A percentile compares a stretch with the other conserved stretches of the same genome.
Conservation (phyloP, 2,329 filamentous ascomycete genomes). For the Gnomoniopsis smithogilvyi region DNA sequence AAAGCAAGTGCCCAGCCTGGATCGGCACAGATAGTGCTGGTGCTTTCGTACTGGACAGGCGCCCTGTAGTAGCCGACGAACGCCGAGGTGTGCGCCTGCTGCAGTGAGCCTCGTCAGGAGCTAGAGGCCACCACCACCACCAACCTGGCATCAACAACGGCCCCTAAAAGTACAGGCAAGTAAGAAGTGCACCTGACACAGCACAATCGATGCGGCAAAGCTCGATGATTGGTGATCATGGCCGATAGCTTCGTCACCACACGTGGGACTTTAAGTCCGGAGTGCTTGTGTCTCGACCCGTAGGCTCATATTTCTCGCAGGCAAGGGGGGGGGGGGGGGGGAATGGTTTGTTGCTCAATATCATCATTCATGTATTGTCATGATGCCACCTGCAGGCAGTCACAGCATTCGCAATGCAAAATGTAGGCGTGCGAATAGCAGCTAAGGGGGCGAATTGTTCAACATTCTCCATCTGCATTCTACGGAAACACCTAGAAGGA, state of each 20-base stretch:
- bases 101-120: not conserved
- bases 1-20: not conserved
- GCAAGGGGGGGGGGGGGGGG: too few relatives aligned
- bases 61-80: too few relatives aligned
- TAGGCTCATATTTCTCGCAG: too few relatives aligned
- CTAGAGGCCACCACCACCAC: too few relatives aligned
- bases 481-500: too few relatives aligned
- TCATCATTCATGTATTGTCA: too few relatives aligned
- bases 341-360: too few relatives aligned
- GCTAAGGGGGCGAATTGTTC: too few relatives aligned
- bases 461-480: too few relatives aligned
- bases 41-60: not conserved
- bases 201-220: not conserved
- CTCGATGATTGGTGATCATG: not conserved
- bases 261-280: not conserved
- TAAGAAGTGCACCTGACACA: not conserved
- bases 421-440: not conserved
- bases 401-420: not conserved
- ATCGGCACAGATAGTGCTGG: not conserved
- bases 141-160: not conserved
- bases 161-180: too few relatives aligned
- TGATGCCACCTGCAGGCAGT: not conserved
- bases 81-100: not conserved
- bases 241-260: not conserved
- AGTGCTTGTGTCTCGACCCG: not conserved